These are phyloP conservation scores for Aspergillus texensis DNA, from an alignment of 2,329 filamentous ascomycete genomes.

Conservation along the genomic window DNA sequence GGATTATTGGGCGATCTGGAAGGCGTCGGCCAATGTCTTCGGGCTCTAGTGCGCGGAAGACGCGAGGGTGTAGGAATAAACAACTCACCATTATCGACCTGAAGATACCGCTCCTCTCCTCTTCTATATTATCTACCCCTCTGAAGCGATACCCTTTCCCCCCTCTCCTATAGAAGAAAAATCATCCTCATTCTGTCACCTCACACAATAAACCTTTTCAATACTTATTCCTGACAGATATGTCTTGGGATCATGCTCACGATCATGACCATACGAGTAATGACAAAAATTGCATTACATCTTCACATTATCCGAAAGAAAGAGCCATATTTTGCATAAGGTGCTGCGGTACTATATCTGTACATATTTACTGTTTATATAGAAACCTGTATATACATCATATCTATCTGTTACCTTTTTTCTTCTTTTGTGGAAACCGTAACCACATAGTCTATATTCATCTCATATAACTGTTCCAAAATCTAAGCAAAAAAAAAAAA, in stretches of 20 bases:
- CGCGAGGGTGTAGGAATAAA: slow-evolving; percentile 71
- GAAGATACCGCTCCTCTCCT: background rate
- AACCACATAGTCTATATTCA: slow-evolving; percentile 2
- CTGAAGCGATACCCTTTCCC: background rate
- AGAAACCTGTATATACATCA: slow-evolving; percentile 4
- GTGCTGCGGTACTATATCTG: background rate
- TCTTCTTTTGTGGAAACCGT: background rate
- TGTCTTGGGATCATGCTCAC: background rate
- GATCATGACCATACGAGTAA: slow-evolving; percentile 11
- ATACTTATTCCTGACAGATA: background rate
- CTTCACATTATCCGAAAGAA: background rate
- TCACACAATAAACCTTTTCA: background rate
- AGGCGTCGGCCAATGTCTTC: slow-evolving; percentile 74
- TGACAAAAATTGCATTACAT: background rate
- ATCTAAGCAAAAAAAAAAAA: background rate
- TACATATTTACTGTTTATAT: background rate
- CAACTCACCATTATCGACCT: background rate
- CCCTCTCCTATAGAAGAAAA: background rate
- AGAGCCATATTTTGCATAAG: background rate
- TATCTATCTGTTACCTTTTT: background rate
- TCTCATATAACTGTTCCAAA: background rate
- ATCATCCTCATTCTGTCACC: background rate
- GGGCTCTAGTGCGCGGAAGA: slow-evolving; percentile 68
- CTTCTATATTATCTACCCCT: background rate
- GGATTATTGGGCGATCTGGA: slow-evolving; percentile 83